These are phyloP conservation scores for Styphnolobium japonicum DNA, from an alignment of 306 rosid genomes.

Conservation along the genomic window DNA sequence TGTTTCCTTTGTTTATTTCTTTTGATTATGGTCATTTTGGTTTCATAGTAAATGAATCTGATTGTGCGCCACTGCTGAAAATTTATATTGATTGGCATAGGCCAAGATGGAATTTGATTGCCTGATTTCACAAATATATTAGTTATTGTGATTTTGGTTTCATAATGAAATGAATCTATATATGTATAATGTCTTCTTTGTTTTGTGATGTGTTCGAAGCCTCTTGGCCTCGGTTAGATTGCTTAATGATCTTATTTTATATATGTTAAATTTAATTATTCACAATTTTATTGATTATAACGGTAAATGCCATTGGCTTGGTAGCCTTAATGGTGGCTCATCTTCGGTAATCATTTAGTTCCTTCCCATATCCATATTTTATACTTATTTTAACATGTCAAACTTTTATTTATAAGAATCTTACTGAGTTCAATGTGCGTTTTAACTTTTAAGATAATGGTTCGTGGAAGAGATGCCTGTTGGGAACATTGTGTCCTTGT, in stretches of 20 bases:
- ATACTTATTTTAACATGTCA: not conserved
- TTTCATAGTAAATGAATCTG: not conserved
- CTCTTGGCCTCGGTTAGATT: not conserved
- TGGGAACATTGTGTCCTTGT: conserved; percentile 75
- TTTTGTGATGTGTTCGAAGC: not conserved
- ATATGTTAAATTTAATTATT: not conserved
- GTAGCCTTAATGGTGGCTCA: not conserved
- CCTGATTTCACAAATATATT: not conserved
- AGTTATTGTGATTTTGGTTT: not conserved
- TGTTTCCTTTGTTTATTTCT: not conserved
- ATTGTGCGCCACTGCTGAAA: not conserved
- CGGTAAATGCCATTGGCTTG: not conserved
- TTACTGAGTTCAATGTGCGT: conserved; percentile 15
- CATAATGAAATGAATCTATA: not conserved
- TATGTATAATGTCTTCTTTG: not conserved
- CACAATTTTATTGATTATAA: not conserved
- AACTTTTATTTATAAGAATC: not conserved
- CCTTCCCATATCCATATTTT: not conserved
- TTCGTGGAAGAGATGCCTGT: conserved; percentile 80
- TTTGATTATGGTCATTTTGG: not conserved
- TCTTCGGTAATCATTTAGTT: not conserved
- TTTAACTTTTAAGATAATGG: conserved; percentile 47
- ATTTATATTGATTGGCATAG: not conserved
- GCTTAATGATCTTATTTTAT: not conserved
- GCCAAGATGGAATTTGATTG: not conserved